Evolutionary conservation across 139 green algal species (phyloP), one percentile per base, ranked within the genome.

Genomic region (Chlamydomonas asymmetrica): DNA sequence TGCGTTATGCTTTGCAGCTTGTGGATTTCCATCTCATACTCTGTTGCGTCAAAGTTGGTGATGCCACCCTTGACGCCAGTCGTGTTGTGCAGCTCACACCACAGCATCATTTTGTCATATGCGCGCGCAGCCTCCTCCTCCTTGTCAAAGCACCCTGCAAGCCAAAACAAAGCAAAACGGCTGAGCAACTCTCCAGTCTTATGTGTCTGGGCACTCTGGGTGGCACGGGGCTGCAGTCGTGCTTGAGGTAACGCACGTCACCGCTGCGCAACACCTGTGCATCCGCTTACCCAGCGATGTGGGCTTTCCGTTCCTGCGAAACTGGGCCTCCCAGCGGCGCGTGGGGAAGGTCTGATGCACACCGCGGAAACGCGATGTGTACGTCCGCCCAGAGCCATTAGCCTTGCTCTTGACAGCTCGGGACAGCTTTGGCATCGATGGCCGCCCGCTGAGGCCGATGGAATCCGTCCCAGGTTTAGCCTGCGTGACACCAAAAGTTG

Each of bases 21-120:
- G 29, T 79, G 34, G 22, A 96, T 76, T 59, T 95, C 87, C n/a
- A 76, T 79, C 41, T 93, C 88, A 64, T 97, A 97, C 74, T 96
- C 85, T 20, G 80, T 78, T 0, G 88, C 50, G 63, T 95, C 91
- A 80, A 96, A 97, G 80, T 97, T 97, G 29, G 91, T 96, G 73
- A 96, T 93, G 72, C 89, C 90, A 23, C 87, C 85, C 79, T 97
- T 97, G 29, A 92, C 65, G 43, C 88, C 87, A 45, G 80, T 64
- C 7, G 78, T 74, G 37, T 91, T 85, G 80, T 97, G 91, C 70
- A 97, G 85, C 82, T 97, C 91, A 73, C 90, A 95, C 93, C 93
- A 97, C 59, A 97, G 82, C 93, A 96, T 97, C 93, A 97, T 97
- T 75, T 92, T 92, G 87, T 97, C 92, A 81, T 97, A 97, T 1